phyloP scores from a whole-genome alignment of 345 rosid genomes.

The Rubroshorea leprosula region DNA sequence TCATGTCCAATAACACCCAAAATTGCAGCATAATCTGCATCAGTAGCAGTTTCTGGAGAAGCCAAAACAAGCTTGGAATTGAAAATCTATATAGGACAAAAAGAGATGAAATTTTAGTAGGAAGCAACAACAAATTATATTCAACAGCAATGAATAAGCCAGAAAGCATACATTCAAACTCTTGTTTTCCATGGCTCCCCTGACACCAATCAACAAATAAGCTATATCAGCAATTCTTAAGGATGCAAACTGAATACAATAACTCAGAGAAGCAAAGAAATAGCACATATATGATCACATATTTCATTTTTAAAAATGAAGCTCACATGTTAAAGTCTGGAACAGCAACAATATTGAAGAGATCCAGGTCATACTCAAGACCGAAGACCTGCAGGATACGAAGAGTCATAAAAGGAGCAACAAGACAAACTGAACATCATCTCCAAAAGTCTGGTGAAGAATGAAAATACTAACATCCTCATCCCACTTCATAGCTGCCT shows the following conservation, averaged over 20 bases:
- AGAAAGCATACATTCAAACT: constrained; percentile 72
- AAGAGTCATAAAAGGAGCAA: constrained; percentile 12
- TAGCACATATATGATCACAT: not conserved
- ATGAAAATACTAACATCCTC: constrained; percentile 63
- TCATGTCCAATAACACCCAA: constrained; percentile 95
- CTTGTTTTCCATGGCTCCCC: constrained; percentile 99
- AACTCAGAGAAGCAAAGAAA: constrained; percentile 1
- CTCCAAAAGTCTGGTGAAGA: not conserved
- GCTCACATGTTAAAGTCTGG: constrained; percentile 97
- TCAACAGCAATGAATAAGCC: not conserved
- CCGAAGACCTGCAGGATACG: constrained; percentile 71
- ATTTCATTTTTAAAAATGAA: not conserved
- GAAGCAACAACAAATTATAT: not conserved
- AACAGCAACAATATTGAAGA: constrained; percentile 96
- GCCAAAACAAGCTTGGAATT: constrained; percentile 97
- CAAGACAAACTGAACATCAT: constrained; percentile 4
- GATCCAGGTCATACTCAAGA: constrained; percentile 95
- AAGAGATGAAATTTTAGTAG: constrained; percentile 15
- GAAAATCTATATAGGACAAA: constrained; percentile 61
- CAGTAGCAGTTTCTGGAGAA: constrained; percentile 94
- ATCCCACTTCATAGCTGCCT: constrained; percentile 99
- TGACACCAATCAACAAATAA: constrained; percentile 22
- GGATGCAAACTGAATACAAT: not conserved
- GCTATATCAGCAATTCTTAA: not conserved
- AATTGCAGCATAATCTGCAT: constrained; percentile 93